Evolutionary conservation across 768 basidiomycete species (phyloP), one percentile per base, ranked within the genome.

Genomic region (Rhodotorula sphaerocarpa): DNA sequence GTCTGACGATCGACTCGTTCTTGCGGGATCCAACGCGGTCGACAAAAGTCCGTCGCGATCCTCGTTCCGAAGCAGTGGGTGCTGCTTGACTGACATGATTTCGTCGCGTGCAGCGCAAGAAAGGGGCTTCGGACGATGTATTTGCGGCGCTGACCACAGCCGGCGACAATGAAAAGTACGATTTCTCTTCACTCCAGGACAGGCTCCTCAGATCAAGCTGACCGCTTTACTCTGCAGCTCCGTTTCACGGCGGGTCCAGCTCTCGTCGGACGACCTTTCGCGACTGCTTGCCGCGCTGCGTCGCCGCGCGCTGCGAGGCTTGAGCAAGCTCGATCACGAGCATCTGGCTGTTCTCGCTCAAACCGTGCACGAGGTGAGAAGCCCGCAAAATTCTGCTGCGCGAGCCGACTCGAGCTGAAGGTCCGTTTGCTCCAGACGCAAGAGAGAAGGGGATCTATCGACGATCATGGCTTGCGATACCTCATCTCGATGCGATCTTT

Each of bases 401-500:
- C 34, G 9, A 15, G 27, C 28, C 25, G 23, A n/a, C 27, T 33
- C n/a, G n/a, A n/a, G 1, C 34, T 48, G 2, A n/a, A 6, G 2
- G 23, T 3, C 21, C 7, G 25, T 6, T 9, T 7, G 5, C 21
- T 11, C 33, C 67, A 95, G 90, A 84, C 89, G 41, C 87, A 96
- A 51, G 87, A 90, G 69, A 90, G 92, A 73, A 82, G 84, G 3
- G 83, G 91, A n/a, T 84, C 92, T 0, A 78, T 96, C 30, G 93
- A 99, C 75, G 78, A 87, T 3, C 92, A 91, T 73, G 95, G 93
- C 2, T 79, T 95, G 50, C 85, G 93, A 48, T 99, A 92, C 76
- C 81, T 96, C 39, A 86, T 91, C 59, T 88, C 90, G 20, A 86
- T 97, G 83, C 83, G 90, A 12, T 87, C 88, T 7, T 92, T 91